Conservation (phyloP, 257 asterid genomes). For the Plectranthus barbatus region DNA sequence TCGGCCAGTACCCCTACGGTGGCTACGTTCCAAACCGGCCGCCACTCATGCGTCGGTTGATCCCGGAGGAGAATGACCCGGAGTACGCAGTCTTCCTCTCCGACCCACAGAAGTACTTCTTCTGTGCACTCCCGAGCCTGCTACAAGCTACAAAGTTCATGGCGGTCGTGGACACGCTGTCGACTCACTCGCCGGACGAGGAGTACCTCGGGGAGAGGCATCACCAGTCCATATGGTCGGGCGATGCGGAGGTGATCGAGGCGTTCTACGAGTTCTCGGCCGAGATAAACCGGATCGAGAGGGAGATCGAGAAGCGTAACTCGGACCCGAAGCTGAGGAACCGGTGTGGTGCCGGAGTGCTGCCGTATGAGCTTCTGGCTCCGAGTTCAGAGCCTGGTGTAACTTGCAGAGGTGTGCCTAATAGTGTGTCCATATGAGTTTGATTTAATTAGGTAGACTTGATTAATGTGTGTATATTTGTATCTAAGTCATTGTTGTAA, state of each 20-base stretch:
- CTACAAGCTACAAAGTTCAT: constrained; percentile 85
- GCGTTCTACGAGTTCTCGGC: constrained; percentile 65
- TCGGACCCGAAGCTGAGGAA: constrained; percentile 35
- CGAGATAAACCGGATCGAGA: constrained; percentile 48
- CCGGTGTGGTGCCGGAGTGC: constrained; percentile 92
- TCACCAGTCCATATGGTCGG: constrained; percentile 77
- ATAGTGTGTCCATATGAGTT: constrained; percentile 79
- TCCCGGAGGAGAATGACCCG: constrained; percentile 67
- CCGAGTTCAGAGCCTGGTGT: constrained; percentile 90
- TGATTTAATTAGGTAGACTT: constrained; percentile 11
- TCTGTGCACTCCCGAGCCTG: constrained; percentile 69
- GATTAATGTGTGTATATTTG: constrained; percentile 22
- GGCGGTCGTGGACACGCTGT: constrained; percentile 91
- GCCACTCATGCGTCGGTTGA: constrained; percentile 68
- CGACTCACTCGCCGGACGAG: constrained; percentile 92
- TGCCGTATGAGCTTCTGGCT: constrained; percentile 86
- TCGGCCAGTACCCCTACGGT: constrained; percentile 94
- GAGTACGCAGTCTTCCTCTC: constrained; percentile 54
- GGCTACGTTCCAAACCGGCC: constrained; percentile 98
- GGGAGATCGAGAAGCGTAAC: constrained; percentile 73
- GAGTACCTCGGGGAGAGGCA: constrained; percentile 83
- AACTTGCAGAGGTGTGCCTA: constrained; percentile 95
- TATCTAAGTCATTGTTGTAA: constrained; percentile 4
- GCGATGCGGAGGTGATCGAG: constrained; percentile 57
- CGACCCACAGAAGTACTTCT: constrained; percentile 81